phyloP scores from a whole-genome alignment of 768 basidiomycete species.

The Sarcodon aspratus region DNA sequence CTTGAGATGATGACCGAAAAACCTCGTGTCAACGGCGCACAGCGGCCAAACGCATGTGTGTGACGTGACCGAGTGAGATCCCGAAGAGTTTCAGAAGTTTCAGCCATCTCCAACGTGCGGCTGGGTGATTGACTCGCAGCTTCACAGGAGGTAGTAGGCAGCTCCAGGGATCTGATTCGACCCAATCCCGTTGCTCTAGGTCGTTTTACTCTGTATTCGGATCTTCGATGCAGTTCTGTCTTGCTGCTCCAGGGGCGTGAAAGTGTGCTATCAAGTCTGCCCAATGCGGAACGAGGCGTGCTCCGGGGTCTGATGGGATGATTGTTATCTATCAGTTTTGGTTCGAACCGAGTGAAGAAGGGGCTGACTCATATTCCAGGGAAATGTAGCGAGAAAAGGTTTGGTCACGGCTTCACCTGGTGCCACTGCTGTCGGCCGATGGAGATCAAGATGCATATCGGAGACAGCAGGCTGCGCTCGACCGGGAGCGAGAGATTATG shows the following conservation, averaged over 20 bases:
- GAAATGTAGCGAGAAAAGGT: conserved; percentile 88
- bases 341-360: conserved; percentile 32
- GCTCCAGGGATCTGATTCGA: too few species aligned
- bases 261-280: conserved; percentile 55
- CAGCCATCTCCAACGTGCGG: too few species aligned
- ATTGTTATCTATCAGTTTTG: conserved; percentile 34
- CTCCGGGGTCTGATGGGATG: conserved; percentile 54
- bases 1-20: neutral
- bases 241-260: conserved; percentile 27
- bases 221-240: too few species aligned
- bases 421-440: conserved; percentile 87
- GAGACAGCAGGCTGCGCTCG: conserved; percentile 64
- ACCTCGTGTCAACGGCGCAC: neutral
- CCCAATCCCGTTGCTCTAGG: too few species aligned
- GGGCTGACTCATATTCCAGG: conserved; percentile 36
- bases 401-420: conserved; percentile 92
- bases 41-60: too few species aligned
- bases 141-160: too few species aligned
- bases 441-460: conserved; percentile 85
- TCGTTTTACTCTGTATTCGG: too few species aligned
- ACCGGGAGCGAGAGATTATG: conserved; percentile 85
- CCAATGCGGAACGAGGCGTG: conserved; percentile 58
- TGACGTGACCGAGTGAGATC: too few species aligned
- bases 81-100: too few species aligned
- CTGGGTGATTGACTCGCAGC: too few species aligned